Conservation (phyloP, 208 protist genomes). For the Crithidia brevicula region DNA sequence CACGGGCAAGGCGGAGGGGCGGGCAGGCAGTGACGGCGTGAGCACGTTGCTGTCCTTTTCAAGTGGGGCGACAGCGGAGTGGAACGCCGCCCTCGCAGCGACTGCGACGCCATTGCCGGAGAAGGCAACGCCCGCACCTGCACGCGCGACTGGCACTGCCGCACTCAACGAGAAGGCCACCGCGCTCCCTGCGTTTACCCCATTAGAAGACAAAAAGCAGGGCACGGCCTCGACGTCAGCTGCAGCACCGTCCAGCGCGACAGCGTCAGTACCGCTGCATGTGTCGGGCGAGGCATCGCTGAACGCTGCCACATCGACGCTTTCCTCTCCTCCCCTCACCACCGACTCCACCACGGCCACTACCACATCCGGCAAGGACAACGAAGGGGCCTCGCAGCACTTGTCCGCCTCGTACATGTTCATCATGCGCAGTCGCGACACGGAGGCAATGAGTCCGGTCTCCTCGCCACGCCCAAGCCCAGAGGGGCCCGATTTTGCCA, state of each 20-base stretch:
- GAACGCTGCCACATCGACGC: background rate
- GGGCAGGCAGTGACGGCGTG: background rate
- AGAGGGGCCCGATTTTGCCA: background rate
- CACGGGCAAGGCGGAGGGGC: background rate
- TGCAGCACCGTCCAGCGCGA: background rate
- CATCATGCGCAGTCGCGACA: slow-evolving; percentile 38
- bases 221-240: background rate
- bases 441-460: slow-evolving; percentile 21
- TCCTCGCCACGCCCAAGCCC: slow-evolving; percentile 10
- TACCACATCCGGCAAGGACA: background rate
- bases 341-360: background rate
- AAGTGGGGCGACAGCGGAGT: slow-evolving; percentile 1
- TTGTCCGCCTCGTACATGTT: slow-evolving; percentile 45
- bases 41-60: slow-evolving; percentile 14
- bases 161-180: too few relatives aligned
- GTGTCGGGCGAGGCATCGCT: background rate
- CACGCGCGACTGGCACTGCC: too few relatives aligned
- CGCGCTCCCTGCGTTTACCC: too few relatives aligned
- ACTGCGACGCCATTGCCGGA: background rate
- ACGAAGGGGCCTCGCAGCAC: slow-evolving; percentile 2
- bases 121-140: background rate
- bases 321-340: background rate
- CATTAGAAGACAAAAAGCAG: background rate
- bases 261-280: background rate
- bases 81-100: slow-evolving; percentile 15